Base-by-base conservation (phyloP, 2,329 filamentous ascomycete genomes). In the Colletotrichum plurivorum region DNA sequence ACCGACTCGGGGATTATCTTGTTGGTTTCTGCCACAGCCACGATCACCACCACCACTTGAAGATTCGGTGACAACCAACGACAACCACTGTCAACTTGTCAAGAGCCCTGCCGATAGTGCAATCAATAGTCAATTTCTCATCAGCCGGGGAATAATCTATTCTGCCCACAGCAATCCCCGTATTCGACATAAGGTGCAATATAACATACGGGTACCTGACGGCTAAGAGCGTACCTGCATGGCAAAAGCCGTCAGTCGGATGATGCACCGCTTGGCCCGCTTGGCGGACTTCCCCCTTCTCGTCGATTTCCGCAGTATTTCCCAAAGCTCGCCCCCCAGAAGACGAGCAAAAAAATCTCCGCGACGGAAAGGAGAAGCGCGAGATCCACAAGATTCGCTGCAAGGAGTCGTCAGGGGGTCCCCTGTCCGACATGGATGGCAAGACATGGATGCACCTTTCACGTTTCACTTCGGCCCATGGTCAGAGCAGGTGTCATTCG, bases 321-420 rank as follows among this genome's bases (percentile, higher is more conserved):
- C 16, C 45, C 15, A 46, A 18, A 46, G 18, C 6, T n/a, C 16
- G 15, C 45, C 45, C 27, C 49, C 25, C 63, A 52, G 55, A 55
- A n/a, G n/a, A 12, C 31, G 31, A 36, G 31, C 2, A 45, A 55
- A 55, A 55, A 58, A 67, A 55, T 69, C 56, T 69, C 67, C 67
- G 67, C 36, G 25, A 57, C 18, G 63, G 51, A 70, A 63, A 68
- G 68, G 66, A 69, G 56, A 61, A 58, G 60, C 66, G 66, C 54
- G 60, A 58, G 66, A 69, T 69, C 56, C 66, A 69, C 56, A 57
- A 53, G 66, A 69, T n/a, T 71, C 62, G 60, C 66, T 63, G 41
- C 69, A 71, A 69, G 69, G 69, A 62, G 65, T 18, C 45, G 16
- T 4, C 7, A 16, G 16, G 16, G 43, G 16, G 10, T 8, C 45